These are phyloP conservation scores for Eucalyptus pauciflora DNA, from an alignment of 345 rosid species.

Conservation along the genomic window DNA sequence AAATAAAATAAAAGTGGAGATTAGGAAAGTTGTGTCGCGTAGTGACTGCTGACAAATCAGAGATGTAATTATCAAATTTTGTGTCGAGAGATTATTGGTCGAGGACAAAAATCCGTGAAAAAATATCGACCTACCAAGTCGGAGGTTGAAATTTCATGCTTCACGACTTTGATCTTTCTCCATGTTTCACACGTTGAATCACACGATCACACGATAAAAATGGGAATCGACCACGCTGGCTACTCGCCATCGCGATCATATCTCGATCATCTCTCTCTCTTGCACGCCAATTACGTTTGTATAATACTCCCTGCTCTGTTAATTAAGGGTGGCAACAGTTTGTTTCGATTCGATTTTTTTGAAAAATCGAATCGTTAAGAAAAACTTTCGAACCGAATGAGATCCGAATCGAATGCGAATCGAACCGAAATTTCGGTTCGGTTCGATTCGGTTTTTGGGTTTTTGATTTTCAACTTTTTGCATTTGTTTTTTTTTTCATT, in stretches of 20 bases:
- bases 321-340: too few species aligned
- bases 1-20: not conserved
- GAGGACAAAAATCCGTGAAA: not conserved
- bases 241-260: not conserved
- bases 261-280: not conserved
- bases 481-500: too few species aligned
- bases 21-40: not conserved
- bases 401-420: too few species aligned
- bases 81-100: not conserved
- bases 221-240: not conserved
- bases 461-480: too few species aligned
- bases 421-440: too few species aligned
- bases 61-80: not conserved
- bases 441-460: too few species aligned
- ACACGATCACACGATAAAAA: not conserved
- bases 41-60: not conserved
- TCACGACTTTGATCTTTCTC: not conserved
- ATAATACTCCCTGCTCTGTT: not conserved
- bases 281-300: not conserved
- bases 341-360: too few species aligned
- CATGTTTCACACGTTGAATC: not conserved
- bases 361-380: too few species aligned
- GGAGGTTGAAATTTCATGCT: not conserved
- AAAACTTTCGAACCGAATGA: too few species aligned
- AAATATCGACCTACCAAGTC: not conserved